Evolutionary conservation across 1,284 basidiomycete species (phyloP).

Genomic region (Fomitopsis betulina): DNA sequence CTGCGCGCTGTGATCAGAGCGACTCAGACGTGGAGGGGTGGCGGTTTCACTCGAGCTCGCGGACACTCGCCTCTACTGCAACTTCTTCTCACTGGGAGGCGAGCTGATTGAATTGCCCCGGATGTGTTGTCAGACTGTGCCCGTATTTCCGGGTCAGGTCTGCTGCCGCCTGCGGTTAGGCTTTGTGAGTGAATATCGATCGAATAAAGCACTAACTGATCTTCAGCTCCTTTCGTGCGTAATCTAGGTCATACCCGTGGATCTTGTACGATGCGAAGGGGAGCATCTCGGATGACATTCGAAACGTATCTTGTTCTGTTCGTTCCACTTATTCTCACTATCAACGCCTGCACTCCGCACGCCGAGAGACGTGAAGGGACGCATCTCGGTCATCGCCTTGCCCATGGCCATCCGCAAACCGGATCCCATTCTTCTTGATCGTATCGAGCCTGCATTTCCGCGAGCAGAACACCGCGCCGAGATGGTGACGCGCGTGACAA

Average conservation of each 20-base stretch:
- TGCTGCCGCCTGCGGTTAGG: conserved; percentile 58
- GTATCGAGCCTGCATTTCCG: conserved; percentile 60
- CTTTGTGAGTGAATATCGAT: too few relatives aligned
- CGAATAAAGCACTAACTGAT: conserved; percentile 11
- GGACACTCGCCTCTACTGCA: conserved; percentile 66
- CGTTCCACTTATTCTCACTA: conserved; percentile 70
- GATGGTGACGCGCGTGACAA: too few relatives aligned
- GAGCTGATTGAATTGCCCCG: conserved; percentile 83
- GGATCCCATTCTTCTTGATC: conserved; percentile 68
- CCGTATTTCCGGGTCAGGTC: conserved; percentile 72
- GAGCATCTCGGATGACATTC: conserved; percentile 87
- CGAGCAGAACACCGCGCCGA: conserved; percentile 69
- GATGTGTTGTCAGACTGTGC: conserved; percentile 83
- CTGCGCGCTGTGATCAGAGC: conserved; percentile 14
- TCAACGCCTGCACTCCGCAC: neutral
- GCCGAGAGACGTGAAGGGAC: neutral
- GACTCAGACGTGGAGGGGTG: neutral
- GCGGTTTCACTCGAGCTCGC: conserved; percentile 62
- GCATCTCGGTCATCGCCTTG: conserved; percentile 53
- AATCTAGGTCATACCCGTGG: conserved; percentile 78
- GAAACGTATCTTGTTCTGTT: conserved; percentile 72
- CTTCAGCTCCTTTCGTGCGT: conserved; percentile 51
- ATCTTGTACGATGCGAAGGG: conserved; percentile 83
- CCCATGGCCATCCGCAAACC: conserved; percentile 77
- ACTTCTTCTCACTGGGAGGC: conserved; percentile 75